Conservation (phyloP, 192 early-diverging fungal species). For the Backusella mclennaniae region DNA sequence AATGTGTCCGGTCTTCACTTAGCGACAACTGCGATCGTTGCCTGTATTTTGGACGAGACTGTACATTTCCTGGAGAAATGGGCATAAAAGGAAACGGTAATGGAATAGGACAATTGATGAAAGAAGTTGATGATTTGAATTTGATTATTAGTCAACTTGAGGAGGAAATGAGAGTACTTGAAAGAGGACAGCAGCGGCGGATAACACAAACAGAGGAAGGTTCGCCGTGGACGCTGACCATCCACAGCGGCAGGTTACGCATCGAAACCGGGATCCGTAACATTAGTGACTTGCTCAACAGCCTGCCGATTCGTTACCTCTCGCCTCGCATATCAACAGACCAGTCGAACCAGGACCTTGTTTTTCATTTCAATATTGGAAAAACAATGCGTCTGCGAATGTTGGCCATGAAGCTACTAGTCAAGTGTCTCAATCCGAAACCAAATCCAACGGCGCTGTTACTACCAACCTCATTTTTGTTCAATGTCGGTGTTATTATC, state of each 20-base stretch:
- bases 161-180: background rate
- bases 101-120: background rate
- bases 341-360: background rate
- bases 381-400: background rate
- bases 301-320: background rate
- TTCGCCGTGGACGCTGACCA: background rate
- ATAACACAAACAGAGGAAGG: background rate
- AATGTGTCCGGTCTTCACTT: background rate
- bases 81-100: background rate
- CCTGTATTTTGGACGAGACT: background rate
- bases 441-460: background rate
- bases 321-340: background rate
- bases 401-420: background rate
- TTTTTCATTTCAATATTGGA: background rate
- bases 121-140: background rate
- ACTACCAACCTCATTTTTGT: conserved; percentile 2
- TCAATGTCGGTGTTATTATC: background rate
- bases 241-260: background rate
- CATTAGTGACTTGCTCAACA: background rate
- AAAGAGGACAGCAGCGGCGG: background rate
- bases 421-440: background rate
- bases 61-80: background rate
- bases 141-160: background rate
- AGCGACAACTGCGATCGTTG: background rate
- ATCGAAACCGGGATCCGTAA: background rate